These are phyloP conservation scores for Penicillium oxalicum DNA, from an alignment of 2,329 filamentous ascomycete species.

Conservation along the genomic window DNA sequence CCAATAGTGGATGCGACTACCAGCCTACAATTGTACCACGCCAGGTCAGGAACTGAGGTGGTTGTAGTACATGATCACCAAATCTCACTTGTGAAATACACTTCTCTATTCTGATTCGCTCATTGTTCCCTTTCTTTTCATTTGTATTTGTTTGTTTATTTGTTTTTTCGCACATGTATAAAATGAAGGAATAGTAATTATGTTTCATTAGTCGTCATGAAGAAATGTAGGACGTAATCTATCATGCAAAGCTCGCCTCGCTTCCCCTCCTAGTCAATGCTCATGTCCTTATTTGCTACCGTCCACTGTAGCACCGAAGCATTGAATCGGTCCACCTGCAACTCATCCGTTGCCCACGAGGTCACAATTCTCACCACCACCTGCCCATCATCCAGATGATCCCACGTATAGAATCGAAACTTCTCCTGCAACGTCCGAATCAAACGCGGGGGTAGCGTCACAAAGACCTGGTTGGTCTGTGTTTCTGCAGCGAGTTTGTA, in stretches of 20 bases:
- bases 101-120: no score
- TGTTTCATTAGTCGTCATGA: not conserved
- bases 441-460: constrained; percentile 37
- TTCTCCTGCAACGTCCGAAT: constrained; percentile 38
- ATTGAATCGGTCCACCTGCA: constrained; percentile 38
- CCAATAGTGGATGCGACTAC: no score
- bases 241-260: not conserved
- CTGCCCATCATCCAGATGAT: constrained; percentile 36
- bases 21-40: no score
- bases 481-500: constrained; percentile 42
- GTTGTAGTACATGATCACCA: no score
- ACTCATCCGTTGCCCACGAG: constrained; percentile 46
- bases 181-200: no score
- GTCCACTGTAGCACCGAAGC: constrained; percentile 26
- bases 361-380: constrained; percentile 45
- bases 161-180: no score
- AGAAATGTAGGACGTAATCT: not conserved
- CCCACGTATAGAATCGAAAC: constrained; percentile 48
- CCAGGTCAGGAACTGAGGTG: no score
- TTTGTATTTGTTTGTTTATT: no score
- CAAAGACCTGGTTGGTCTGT: constrained; percentile 51
- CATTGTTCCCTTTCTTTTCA: no score
- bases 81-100: no score
- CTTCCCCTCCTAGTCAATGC: not conserved
- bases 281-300: constrained; percentile 8